Evolutionary conservation across 306 rosid genomes (phyloP).

Genomic region (Pterocarpus santalinus): DNA sequence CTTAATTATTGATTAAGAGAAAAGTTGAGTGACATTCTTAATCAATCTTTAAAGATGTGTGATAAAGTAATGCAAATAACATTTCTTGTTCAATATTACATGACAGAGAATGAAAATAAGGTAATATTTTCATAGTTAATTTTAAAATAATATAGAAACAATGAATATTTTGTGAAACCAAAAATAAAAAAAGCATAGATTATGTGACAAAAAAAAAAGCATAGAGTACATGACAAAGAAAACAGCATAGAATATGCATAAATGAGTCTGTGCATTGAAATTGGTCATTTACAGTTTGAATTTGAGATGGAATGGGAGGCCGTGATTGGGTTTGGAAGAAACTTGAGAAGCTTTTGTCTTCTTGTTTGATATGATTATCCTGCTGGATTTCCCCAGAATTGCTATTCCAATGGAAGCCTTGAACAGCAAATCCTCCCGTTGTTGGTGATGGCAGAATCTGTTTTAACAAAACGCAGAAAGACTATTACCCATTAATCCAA

Average conservation of each 20-base stretch:
- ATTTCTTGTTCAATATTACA: too few relatives aligned
- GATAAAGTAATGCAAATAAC: too few relatives aligned
- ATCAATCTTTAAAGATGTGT: too few relatives aligned
- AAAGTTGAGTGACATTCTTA: too few relatives aligned
- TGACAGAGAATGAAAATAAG: too few relatives aligned
- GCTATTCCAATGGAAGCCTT: constrained; percentile 64
- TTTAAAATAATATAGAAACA: too few relatives aligned
- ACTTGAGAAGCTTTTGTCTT: constrained; percentile 59
- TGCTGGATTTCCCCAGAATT: constrained; percentile 56
- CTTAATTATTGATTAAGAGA: too few relatives aligned
- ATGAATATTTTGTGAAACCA: too few relatives aligned
- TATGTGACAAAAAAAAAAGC: too few relatives aligned
- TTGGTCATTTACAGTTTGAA: constrained; percentile 55
- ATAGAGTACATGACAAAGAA: too few relatives aligned
- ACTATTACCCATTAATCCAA: constrained; percentile 33
- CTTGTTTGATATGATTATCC: constrained; percentile 68
- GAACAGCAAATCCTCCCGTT: constrained; percentile 75
- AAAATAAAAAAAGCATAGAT: neutral
- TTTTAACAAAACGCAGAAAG: neutral
- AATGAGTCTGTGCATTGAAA: constrained; percentile 9
- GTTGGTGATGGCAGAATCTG: constrained; percentile 89
- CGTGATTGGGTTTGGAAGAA: constrained; percentile 70
- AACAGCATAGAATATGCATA: neutral
- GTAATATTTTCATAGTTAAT: too few relatives aligned
- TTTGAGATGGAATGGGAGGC: constrained; percentile 54